Conservation (phyloP, 768 basidiomycete genomes). For the Amanita rimosa region DNA sequence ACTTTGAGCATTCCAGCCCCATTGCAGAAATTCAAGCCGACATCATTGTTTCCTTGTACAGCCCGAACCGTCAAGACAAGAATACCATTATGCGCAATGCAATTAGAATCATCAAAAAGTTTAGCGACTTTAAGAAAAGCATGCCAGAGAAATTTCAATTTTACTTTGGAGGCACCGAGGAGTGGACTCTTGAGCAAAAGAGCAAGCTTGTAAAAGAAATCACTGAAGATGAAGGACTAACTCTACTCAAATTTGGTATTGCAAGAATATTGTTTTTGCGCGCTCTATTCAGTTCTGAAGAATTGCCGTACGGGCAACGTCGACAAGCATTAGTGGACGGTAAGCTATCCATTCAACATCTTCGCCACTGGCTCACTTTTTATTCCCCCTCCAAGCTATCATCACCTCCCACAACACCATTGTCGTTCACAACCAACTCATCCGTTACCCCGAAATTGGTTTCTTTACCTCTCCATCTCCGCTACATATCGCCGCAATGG, state of each 20-base stretch:
- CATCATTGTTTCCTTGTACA: slow-evolving; percentile 78
- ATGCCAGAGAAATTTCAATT: slow-evolving; percentile 62
- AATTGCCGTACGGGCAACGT: slow-evolving; percentile 52
- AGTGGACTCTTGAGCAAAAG: slow-evolving; percentile 59
- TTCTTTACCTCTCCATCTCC: slow-evolving; percentile 88
- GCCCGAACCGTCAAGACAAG: slow-evolving; percentile 57
- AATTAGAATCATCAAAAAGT: slow-evolving; percentile 67
- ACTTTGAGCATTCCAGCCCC: slow-evolving; percentile 67
- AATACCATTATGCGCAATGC: slow-evolving; percentile 70
- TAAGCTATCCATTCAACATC: slow-evolving; percentile 20
- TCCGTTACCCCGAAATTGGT: slow-evolving; percentile 74
- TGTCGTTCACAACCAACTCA: slow-evolving; percentile 73
- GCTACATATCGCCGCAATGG: slow-evolving; percentile 85
- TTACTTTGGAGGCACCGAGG: slow-evolving; percentile 72
- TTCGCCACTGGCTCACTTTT: background rate
- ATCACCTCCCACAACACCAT: slow-evolving; percentile 84
- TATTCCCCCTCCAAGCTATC: slow-evolving; percentile 38
- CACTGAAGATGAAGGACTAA: slow-evolving; percentile 73
- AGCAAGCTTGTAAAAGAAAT: slow-evolving; percentile 61
- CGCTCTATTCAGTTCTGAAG: slow-evolving; percentile 70
- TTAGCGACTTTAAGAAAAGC: slow-evolving; percentile 56
- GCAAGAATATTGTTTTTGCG: slow-evolving; percentile 67
- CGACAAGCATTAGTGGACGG: slow-evolving; percentile 72
- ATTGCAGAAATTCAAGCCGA: slow-evolving; percentile 82
- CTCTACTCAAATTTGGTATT: slow-evolving; percentile 75